Percentiles rank a stretch among this genome's conserved stretches.
phyloP scores from a whole-genome alignment of 108 stramenopile genomes.

The Fistulifera pelliculosa region DNA sequence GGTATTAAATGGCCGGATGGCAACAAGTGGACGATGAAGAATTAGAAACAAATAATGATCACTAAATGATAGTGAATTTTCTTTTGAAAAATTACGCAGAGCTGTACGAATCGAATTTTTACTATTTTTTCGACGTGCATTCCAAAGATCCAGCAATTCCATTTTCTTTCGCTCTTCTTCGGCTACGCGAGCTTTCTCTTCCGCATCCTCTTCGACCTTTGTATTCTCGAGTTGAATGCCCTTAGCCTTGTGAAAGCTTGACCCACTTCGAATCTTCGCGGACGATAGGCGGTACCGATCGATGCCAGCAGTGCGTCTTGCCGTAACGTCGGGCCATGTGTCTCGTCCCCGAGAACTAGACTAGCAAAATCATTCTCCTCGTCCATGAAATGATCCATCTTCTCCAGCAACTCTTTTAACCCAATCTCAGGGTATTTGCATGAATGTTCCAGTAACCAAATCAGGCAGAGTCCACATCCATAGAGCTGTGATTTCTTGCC shows the following conservation, averaged over 20 bases:
- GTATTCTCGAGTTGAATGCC: conserved; percentile 63
- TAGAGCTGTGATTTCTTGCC: conserved; percentile 66
- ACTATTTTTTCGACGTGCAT: conserved; percentile 10
- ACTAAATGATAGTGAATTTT: no score
- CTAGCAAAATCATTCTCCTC: conserved; percentile 28
- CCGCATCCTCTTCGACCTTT: conserved; percentile 32
- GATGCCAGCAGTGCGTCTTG: conserved; percentile 35
- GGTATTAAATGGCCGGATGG: conserved; percentile 33
- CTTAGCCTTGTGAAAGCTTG: conserved; percentile 73
- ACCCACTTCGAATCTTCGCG: conserved; percentile 68
- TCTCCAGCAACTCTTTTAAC: conserved; percentile 36
- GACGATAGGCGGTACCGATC: conserved; percentile 53
- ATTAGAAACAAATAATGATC: no score
- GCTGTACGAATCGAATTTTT: no score
- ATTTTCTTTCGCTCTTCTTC: conserved; percentile 51
- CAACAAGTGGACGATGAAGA: conserved; percentile 22
- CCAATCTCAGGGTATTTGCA: conserved; percentile 35
- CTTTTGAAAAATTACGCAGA: no score
- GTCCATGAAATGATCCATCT: conserved; percentile 45
- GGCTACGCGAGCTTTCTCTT: conserved; percentile 29
- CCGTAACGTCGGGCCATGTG: neutral
- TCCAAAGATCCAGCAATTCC: conserved; percentile 67
- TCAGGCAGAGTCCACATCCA: conserved; percentile 64
- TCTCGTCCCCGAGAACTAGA: conserved; percentile 13
- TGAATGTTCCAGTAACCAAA: conserved; percentile 55